Percentiles rank a stretch among this genome's conserved stretches.
Conservation (phyloP, 306 rosid species). For the Neltuma alba region DNA sequence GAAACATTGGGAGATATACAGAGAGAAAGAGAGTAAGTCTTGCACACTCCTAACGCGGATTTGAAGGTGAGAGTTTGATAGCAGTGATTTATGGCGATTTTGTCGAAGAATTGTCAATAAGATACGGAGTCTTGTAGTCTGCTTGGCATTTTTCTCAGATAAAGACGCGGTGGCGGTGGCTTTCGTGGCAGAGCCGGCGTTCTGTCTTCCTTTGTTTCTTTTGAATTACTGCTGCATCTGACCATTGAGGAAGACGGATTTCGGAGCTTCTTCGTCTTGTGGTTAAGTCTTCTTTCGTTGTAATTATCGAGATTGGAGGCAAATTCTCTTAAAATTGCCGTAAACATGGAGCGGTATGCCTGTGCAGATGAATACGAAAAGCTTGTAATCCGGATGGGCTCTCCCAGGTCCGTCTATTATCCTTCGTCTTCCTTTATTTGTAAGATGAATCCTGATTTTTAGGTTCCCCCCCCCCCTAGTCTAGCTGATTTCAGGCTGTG, state of each 20-base stretch:
- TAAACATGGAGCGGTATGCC: constrained; percentile 74
- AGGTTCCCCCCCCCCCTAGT: not conserved
- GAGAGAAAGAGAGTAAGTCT: constrained; percentile 21
- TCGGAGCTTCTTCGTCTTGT: not conserved
- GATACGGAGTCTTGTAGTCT: constrained; percentile 37
- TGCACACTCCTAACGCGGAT: constrained; percentile 25
- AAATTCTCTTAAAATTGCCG: not conserved
- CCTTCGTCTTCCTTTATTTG: not conserved
- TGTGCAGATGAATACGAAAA: constrained; percentile 76
- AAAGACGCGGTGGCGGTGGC: not conserved
- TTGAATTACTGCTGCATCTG: not conserved
- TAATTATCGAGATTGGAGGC: not conserved
- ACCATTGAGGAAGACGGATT: constrained; percentile 3
- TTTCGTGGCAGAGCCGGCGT: not conserved
- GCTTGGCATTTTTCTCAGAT: not conserved
- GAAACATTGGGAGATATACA: not conserved
- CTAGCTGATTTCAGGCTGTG: not conserved
- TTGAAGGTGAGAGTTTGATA: constrained; percentile 41
- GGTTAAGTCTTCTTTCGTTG: constrained; percentile 19
- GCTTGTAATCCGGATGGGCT: constrained; percentile 76
- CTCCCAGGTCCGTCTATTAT: constrained; percentile 64
- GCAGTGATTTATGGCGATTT: constrained; percentile 56
- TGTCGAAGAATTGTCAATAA: constrained; percentile 33
- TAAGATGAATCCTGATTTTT: not conserved
- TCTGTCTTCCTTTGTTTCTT: not conserved